A percentile compares a stretch with the other conserved stretches of the same genome.
Conservation (phyloP, 352 stramenopile genomes). For the Aphanomyces invadans region DNA sequence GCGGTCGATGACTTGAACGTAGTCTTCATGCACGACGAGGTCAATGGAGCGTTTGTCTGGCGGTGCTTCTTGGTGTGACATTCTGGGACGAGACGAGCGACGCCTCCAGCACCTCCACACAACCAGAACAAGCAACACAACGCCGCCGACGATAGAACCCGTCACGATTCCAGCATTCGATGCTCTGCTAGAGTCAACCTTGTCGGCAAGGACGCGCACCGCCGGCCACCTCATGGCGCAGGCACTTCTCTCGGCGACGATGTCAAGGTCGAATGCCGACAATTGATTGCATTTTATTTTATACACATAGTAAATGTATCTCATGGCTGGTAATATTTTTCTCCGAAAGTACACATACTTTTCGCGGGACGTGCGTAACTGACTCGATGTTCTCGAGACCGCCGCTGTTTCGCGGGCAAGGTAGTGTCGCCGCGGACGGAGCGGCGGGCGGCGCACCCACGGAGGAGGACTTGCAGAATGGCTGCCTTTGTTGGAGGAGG, state of each 20-base stretch:
- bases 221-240: too few species aligned
- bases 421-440: too few species aligned
- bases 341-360: neutral
- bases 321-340: neutral
- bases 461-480: too few species aligned
- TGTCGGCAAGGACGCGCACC: neutral
- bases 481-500: too few species aligned
- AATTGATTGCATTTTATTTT: neutral
- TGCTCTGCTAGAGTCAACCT: neutral
- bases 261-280: too few species aligned
- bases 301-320: neutral
- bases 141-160: neutral
- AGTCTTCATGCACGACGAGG: neutral
- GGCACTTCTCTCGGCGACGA: too few species aligned
- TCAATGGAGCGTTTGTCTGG: neutral
- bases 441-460: too few species aligned
- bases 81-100: neutral
- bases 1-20: neutral
- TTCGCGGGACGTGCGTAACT: too few species aligned
- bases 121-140: neutral
- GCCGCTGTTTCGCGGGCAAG: too few species aligned
- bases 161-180: neutral
- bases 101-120: neutral
- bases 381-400: too few species aligned
- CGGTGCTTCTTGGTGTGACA: neutral